Conservation (phyloP, 805 yeast genomes). For the Aciculoconidium aculeatum region DNA sequence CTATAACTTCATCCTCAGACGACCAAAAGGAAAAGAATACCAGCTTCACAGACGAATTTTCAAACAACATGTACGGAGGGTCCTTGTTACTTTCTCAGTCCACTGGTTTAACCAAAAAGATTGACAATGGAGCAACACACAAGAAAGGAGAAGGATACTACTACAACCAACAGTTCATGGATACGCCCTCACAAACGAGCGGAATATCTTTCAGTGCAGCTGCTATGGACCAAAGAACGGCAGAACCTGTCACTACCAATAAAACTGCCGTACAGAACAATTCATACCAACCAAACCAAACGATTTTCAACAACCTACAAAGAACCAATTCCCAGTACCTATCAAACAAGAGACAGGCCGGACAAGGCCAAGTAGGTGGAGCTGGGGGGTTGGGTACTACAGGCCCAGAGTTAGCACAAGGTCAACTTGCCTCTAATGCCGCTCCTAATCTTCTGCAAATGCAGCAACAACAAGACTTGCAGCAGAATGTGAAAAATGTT, state of each 20-base stretch:
- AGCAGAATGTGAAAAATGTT: background rate
- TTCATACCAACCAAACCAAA: constrained; percentile 39
- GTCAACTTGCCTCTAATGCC: background rate
- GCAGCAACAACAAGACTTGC: constrained; percentile 4
- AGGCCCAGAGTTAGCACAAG: no score
- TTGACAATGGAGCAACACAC: constrained; percentile 17
- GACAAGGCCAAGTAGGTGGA: no score
- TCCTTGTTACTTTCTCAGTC: constrained; percentile 38
- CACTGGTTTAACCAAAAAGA: constrained; percentile 35
- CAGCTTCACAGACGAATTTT: constrained; percentile 24
- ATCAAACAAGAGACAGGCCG: constrained; percentile 19
- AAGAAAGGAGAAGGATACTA: no score
- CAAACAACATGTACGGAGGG: constrained; percentile 35
- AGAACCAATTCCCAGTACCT: constrained; percentile 33
- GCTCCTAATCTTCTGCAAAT: no score
- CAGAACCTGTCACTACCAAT: constrained; percentile 29
- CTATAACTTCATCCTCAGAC: no score
- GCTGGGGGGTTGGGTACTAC: no score
- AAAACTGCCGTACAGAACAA: constrained; percentile 27
- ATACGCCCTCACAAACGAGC: constrained; percentile 7
- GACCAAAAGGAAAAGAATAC: no score
- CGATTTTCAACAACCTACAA: constrained; percentile 36
- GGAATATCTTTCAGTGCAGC: constrained; percentile 31
- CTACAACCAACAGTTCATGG: no score
- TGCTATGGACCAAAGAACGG: constrained; percentile 17